Percentiles rank a stretch among this genome's conserved stretches.
phyloP scores from a whole-genome alignment of 345 rosid species.

The Moricandia moricandioides region DNA sequence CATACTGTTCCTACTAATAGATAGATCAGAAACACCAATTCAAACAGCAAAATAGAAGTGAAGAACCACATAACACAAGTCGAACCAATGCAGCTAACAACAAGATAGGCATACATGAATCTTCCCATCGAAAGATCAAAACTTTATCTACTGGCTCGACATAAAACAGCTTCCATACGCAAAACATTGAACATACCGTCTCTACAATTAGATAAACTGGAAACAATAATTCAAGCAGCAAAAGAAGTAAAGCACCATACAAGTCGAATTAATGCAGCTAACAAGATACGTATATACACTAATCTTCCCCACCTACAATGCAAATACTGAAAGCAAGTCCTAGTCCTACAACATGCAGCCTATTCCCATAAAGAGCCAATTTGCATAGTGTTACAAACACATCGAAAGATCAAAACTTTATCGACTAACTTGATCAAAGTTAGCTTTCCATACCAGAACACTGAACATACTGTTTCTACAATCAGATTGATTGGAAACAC shows the following conservation, averaged over 20 bases:
- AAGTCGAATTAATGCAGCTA: neutral
- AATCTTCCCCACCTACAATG: neutral
- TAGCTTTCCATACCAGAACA: conserved; percentile 1
- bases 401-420: too few species aligned
- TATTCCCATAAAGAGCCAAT: neutral
- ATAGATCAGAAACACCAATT: neutral
- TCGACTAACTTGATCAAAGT: neutral
- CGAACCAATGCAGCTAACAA: neutral
- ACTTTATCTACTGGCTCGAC: too few species aligned
- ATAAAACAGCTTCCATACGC: neutral
- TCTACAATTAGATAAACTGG: neutral
- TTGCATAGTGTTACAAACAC: neutral
- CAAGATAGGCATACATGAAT: neutral
- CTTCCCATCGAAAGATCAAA: neutral
- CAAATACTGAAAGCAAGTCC: neutral
- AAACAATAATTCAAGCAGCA: neutral
- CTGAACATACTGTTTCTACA: neutral
- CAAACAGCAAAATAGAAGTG: neutral
- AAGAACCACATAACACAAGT: neutral
- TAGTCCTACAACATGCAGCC: too few species aligned
- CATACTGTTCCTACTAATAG: neutral
- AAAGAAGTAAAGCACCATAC: neutral
- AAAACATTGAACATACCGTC: neutral
- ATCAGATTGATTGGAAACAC: neutral
- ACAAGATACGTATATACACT: neutral